phyloP scores from a whole-genome alignment of 2,329 filamentous ascomycete species.

The Cordyceps cateniannulata region DNA sequence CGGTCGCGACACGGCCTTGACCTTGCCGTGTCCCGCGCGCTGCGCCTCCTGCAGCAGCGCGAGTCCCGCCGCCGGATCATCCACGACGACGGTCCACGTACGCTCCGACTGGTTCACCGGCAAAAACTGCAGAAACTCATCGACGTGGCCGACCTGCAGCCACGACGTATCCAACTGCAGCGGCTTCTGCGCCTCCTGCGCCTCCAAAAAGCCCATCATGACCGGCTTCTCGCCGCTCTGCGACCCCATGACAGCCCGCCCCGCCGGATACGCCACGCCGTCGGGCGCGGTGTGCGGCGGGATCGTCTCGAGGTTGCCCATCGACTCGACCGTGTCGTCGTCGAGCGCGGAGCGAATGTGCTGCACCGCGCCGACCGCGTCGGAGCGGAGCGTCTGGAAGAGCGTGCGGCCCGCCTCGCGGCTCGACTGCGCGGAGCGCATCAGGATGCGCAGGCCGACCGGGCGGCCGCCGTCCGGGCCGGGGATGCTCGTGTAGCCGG shows the following conservation, averaged over 20 bases:
- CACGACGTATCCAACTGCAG: slow-evolving; percentile 26
- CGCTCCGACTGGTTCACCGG: slow-evolving; percentile 19
- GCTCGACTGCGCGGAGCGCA: background rate
- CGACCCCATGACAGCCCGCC: background rate
- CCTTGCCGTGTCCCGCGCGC: slow-evolving; percentile 15
- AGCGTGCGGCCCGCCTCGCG: background rate
- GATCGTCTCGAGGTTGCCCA: slow-evolving; percentile 2
- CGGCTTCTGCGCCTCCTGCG: slow-evolving; percentile 29
- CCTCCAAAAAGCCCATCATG: slow-evolving; percentile 24
- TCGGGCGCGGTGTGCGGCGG: background rate
- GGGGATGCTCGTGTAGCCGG: slow-evolving; percentile 5
- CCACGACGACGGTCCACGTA: slow-evolving; percentile 21
- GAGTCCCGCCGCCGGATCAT: slow-evolving; percentile 19
- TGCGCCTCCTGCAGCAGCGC: slow-evolving; percentile 16
- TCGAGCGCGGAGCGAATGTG: background rate
- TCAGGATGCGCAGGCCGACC: slow-evolving; percentile 5
- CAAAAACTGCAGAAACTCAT: slow-evolving; percentile 25
- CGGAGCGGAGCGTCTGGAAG: background rate
- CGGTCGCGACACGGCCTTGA: slow-evolving; percentile 16
- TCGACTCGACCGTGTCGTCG: background rate
- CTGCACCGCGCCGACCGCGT: slow-evolving; percentile 1
- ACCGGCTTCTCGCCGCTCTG: slow-evolving; percentile 10
- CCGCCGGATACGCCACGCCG: background rate
- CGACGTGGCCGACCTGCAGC: slow-evolving; percentile 22
- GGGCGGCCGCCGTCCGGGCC: slow-evolving; percentile 1